Evolutionary conservation across 2,329 filamentous ascomycete genomes (phyloP), one percentile per base, ranked within the genome.

Genomic region (Calonectria multiphialidica): DNA sequence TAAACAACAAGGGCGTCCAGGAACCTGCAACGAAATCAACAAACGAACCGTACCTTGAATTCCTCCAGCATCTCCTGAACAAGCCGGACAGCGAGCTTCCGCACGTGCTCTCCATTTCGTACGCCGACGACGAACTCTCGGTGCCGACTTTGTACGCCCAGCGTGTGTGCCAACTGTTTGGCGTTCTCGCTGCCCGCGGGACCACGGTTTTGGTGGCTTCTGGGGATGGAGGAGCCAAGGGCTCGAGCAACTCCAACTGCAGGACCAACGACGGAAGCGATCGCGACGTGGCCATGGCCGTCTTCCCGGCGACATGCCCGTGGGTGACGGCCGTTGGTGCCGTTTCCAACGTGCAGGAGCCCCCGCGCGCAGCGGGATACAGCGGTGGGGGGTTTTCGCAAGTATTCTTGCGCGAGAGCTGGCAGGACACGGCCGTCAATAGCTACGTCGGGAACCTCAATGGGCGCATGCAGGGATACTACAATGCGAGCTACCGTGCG

Each of bases 301-400:
- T 87, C 6, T 95, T 94, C 82, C 93, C 93, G 0, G 89, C 88
- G 0, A 88, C 89, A 0, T 95, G 93, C 76, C 93, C 92, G 0
- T 94, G 90, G 80, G 89, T 94, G 9, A 94, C 93, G 0, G 84
- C 88, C 2, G 89, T 94, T 1, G 93, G 93, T 8, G 92, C 89
- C 1, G 92, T 90, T 1, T 78, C 72, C 45, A 83, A 83, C 74
- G 75, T 75, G 2, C 75, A 76, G 3, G 79, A 82, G 5, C 85
- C 85, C 0, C 83, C 87, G 13, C 79, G 75, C 2, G 88, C 84
- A 2, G 84, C 88, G 2, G 75, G 75, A n/a, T 88, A 86, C 77
- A 88, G 86, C 65, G 83, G 85, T 3, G 88, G 89, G 9, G 89
- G 89, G 5, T 90, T 90, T 81, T 88, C 86, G 70, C 84, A 87